Evolutionary conservation across 306 rosid genomes (phyloP).

Genomic region (Prosopis cineraria): DNA sequence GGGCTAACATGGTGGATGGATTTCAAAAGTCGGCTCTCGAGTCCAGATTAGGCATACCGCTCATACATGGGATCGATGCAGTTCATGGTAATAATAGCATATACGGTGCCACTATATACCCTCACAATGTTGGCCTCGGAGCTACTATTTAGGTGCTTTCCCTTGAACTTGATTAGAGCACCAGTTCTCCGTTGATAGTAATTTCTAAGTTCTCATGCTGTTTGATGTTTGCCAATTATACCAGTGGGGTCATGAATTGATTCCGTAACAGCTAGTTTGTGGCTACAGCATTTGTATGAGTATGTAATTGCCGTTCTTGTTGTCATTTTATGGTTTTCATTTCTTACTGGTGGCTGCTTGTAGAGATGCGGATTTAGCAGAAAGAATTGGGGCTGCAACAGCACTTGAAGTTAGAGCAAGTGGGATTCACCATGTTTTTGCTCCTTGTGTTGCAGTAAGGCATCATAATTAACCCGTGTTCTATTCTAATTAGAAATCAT

Average conservation of each 20-base stretch:
- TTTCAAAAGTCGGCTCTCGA: conserved; percentile 66
- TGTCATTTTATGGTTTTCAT: background rate
- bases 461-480: conserved; percentile 7
- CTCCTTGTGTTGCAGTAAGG: conserved; percentile 92
- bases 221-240: background rate
- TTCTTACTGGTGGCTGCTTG: conserved; percentile 22
- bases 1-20: conserved; percentile 88
- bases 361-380: conserved; percentile 77
- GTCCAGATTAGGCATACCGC: conserved; percentile 75
- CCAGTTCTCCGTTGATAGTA: background rate
- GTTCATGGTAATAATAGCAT: conserved; percentile 85
- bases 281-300: conserved; percentile 13
- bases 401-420: conserved; percentile 89
- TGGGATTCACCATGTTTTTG: conserved; percentile 69
- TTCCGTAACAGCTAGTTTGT: conserved; percentile 10
- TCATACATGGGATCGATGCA: conserved; percentile 78
- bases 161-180: background rate
- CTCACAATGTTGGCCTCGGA: conserved; percentile 85
- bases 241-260: background rate
- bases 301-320: background rate
- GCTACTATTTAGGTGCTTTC: conserved; percentile 65
- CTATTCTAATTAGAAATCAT: background rate
- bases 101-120: conserved; percentile 83
- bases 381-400: conserved; percentile 79
- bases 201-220: background rate